Evolutionary conservation across 108 stramenopile species (phyloP).

Genomic region (Nannochloropsis salina): DNA sequence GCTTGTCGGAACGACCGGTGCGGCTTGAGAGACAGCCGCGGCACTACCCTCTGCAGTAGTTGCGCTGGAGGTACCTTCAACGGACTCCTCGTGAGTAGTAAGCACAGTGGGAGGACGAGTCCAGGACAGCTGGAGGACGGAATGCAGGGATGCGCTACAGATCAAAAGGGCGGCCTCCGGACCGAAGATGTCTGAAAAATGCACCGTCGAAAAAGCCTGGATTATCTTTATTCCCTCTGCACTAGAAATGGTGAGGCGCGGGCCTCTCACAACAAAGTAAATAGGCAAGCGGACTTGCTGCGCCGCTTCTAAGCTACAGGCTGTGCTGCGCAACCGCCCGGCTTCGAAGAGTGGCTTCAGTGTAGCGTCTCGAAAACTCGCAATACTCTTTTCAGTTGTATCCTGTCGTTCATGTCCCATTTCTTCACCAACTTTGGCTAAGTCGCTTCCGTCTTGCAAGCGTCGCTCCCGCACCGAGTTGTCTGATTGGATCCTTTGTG

Average conservation of each 20-base stretch:
- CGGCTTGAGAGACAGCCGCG: background rate
- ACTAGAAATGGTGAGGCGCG: background rate
- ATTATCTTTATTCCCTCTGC: background rate
- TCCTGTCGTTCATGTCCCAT: no score
- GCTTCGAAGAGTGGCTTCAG: background rate
- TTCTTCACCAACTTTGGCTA: background rate
- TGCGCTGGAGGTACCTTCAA: background rate
- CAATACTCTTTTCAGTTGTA: background rate
- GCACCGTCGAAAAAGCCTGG: background rate
- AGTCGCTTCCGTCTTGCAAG: background rate
- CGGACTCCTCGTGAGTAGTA: background rate
- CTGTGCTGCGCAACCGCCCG: background rate
- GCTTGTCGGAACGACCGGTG: background rate
- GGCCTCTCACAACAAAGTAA: background rate
- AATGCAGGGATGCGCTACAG: background rate
- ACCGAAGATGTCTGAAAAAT: slow-evolving; percentile 17
- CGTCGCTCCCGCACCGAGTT: background rate
- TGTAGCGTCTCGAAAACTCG: background rate
- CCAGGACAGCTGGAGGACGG: background rate
- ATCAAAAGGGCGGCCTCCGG: background rate
- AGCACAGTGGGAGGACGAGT: background rate
- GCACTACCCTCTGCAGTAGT: background rate
- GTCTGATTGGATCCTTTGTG: background rate
- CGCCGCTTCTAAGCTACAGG: background rate
- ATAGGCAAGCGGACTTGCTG: background rate